These are phyloP conservation scores for Colletotrichum tofieldiae DNA, from an alignment of 2,329 filamentous ascomycete genomes.

Conservation along the genomic window DNA sequence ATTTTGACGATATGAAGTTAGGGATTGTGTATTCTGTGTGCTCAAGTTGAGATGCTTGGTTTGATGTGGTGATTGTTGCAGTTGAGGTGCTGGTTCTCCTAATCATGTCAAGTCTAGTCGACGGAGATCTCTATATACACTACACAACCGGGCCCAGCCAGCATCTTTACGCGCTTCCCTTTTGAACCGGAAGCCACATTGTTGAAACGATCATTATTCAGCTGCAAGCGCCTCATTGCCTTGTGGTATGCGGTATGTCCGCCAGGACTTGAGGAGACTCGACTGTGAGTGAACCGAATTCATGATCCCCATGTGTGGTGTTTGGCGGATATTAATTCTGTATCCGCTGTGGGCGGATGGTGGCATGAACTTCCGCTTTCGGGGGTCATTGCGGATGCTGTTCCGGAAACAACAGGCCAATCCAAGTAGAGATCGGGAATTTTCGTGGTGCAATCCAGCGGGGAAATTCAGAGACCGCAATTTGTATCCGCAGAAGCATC, in stretches of 20 bases:
- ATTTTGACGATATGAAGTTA: conserved; percentile 2
- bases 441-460: not conserved
- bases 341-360: not conserved
- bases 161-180: not conserved
- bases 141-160: too few relatives aligned
- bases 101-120: not conserved
- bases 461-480: not conserved
- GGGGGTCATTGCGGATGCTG: not conserved
- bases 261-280: not conserved
- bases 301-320: not conserved
- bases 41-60: not conserved
- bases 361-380: not conserved
- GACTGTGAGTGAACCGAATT: not conserved
- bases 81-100: not conserved
- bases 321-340: conserved; percentile 9
- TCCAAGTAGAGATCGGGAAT: not conserved
- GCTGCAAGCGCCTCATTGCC: not conserved
- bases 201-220: not conserved
- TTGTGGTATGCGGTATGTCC: too few relatives aligned
- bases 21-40: too few relatives aligned
- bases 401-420: not conserved
- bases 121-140: not conserved
- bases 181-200: not conserved
- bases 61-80: not conserved
- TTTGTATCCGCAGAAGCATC: conserved; percentile 15